These are phyloP conservation scores for Strobilomyces echinocephalus DNA, from an alignment of 768 basidiomycete species.

Conservation along the genomic window DNA sequence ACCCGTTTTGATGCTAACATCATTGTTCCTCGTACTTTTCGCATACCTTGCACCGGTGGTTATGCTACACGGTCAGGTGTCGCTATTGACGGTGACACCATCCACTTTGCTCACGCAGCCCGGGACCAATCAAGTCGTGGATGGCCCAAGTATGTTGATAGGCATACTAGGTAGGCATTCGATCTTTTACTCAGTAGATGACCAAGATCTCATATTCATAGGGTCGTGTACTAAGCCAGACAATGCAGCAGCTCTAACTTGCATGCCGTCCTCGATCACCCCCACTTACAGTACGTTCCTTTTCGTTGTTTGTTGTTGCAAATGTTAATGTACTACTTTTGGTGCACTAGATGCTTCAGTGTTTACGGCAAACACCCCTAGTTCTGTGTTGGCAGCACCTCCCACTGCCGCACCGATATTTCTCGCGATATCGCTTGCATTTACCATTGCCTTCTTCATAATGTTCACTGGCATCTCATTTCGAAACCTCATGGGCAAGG, in stretches of 20 bases:
- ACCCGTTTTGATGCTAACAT: constrained; percentile 60
- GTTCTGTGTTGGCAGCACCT: constrained; percentile 54
- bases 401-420: constrained; percentile 57
- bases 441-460: constrained; percentile 60
- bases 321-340: not conserved
- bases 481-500: constrained; percentile 57
- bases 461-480: constrained; percentile 62
- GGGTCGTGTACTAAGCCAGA: constrained; percentile 63
- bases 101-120: constrained; percentile 41
- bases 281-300: constrained; percentile 55
- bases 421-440: constrained; percentile 54
- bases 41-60: constrained; percentile 63
- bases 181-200: not conserved
- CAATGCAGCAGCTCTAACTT: constrained; percentile 48
- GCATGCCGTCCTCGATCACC: constrained; percentile 50
- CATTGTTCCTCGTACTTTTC: constrained; percentile 61
- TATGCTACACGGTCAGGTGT: constrained; percentile 56
- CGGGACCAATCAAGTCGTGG: constrained; percentile 34
- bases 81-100: constrained; percentile 61
- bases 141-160: constrained; percentile 66
- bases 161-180: constrained; percentile 58
- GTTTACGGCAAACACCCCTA: constrained; percentile 54
- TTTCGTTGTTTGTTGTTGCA: not conserved
- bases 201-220: constrained; percentile 22
- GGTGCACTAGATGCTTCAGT: constrained; percentile 52